Conservation (phyloP, 306 rosid genomes). For the Castanea crenata region DNA sequence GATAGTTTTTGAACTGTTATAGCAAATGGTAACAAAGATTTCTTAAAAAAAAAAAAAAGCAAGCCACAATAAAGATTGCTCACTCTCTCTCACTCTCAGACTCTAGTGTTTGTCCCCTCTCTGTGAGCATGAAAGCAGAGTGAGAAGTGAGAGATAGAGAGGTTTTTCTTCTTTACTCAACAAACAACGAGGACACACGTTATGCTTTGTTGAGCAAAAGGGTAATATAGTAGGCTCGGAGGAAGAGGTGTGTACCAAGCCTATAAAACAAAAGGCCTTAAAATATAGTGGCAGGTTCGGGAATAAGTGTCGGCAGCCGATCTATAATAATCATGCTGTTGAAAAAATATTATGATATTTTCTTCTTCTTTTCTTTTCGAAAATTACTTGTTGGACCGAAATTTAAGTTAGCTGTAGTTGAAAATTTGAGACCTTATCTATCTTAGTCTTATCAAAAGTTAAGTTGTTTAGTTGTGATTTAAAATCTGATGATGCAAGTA, state of each 20-base stretch:
- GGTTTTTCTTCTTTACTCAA: background rate
- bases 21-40: background rate
- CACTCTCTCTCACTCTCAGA: constrained; percentile 1
- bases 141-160: constrained; percentile 21
- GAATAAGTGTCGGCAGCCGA: constrained; percentile 63
- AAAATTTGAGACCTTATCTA: too few relatives aligned
- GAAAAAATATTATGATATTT: background rate
- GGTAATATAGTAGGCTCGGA: constrained; percentile 19
- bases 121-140: constrained; percentile 19
- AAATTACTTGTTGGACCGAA: too few relatives aligned
- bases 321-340: background rate
- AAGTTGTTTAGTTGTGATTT: too few relatives aligned
- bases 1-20: background rate
- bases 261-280: background rate
- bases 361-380: background rate
- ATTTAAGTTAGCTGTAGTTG: too few relatives aligned
- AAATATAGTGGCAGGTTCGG: constrained; percentile 17
- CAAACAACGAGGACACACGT: constrained; percentile 4
- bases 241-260: background rate
- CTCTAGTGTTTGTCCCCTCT: background rate
- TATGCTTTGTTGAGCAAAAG: constrained; percentile 4
- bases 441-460: too few relatives aligned
- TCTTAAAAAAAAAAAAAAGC: background rate
- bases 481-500: too few relatives aligned
- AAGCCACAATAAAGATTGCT: background rate